Evolutionary conservation across 306 rosid genomes (phyloP).

Genomic region (Castanospermum australe): DNA sequence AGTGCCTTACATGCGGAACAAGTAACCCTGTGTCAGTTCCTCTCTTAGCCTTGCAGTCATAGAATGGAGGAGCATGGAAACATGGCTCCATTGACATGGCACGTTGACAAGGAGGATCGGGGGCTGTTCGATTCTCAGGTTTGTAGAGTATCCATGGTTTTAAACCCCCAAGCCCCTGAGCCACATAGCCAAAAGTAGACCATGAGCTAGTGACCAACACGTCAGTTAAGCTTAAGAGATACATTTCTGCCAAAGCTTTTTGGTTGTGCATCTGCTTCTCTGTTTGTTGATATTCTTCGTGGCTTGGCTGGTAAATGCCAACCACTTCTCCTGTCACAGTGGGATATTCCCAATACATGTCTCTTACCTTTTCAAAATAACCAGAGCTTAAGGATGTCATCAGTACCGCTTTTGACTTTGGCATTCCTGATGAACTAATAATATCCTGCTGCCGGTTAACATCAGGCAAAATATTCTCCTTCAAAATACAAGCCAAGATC

Average conservation of each 20-base stretch:
- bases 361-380: slow-evolving; percentile 56
- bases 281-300: slow-evolving; percentile 70
- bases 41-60: slow-evolving; percentile 70
- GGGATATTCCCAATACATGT: slow-evolving; percentile 72
- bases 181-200: slow-evolving; percentile 86
- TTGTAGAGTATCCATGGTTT: slow-evolving; percentile 77
- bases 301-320: slow-evolving; percentile 70
- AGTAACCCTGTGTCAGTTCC: slow-evolving; percentile 62
- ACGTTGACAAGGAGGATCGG: slow-evolving; percentile 56
- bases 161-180: slow-evolving; percentile 74
- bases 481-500: slow-evolving; percentile 57
- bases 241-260: slow-evolving; percentile 78
- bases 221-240: slow-evolving; percentile 62
- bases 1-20: slow-evolving; percentile 73
- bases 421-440: slow-evolving; percentile 20
- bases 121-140: slow-evolving; percentile 62
- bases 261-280: slow-evolving; percentile 64
- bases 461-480: slow-evolving; percentile 59
- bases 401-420: slow-evolving; percentile 55
- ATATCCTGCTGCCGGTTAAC: slow-evolving; percentile 29
- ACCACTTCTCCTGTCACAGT: slow-evolving; percentile 62
- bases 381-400: slow-evolving; percentile 69
- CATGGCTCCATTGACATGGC: slow-evolving; percentile 86
- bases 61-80: slow-evolving; percentile 79
- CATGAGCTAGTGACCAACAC: slow-evolving; percentile 67